A percentile compares a stretch with the other conserved stretches of the same genome.
These are phyloP conservation scores for Pestalotiopsis sp. DNA, from an alignment of 2,329 filamentous ascomycete genomes.

Conservation along the genomic window DNA sequence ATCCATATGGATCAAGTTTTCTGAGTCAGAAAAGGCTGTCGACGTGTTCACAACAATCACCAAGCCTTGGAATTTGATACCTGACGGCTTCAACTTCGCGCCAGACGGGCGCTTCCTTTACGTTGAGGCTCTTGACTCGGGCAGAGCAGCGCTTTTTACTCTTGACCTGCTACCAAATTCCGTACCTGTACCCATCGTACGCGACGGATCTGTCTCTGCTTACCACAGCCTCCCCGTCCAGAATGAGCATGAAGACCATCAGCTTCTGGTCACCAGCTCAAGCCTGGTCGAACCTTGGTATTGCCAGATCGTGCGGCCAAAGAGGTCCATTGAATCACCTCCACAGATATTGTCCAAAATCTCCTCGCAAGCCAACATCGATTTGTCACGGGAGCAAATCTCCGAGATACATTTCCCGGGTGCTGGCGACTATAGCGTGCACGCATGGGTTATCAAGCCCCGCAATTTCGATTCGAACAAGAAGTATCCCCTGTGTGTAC, in stretches of 20 bases:
- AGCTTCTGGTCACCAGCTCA: conserved; percentile 38
- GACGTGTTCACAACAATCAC: conserved; percentile 31
- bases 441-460: conserved; percentile 43
- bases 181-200: conserved; percentile 26
- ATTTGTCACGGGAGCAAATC: conserved; percentile 37
- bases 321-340: conserved; percentile 15
- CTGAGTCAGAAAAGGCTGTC: conserved; percentile 27
- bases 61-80: conserved; percentile 30
- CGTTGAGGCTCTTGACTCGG: conserved; percentile 34
- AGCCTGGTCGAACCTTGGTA: conserved; percentile 40
- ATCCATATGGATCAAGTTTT: conserved; percentile 34
- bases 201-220: conserved; percentile 28
- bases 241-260: conserved; percentile 26
- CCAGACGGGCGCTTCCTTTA: conserved; percentile 35
- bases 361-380: conserved; percentile 33
- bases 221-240: conserved; percentile 29
- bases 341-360: conserved; percentile 32
- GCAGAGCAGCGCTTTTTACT: conserved; percentile 34
- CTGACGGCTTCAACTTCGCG: conserved; percentile 36
- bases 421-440: conserved; percentile 34
- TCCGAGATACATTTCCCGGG: conserved; percentile 44
- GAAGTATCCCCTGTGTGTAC: conserved; percentile 40
- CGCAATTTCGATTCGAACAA: conserved; percentile 37
- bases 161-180: conserved; percentile 34
- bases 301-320: conserved; percentile 37